Base-by-base conservation (phyloP, 495 filamentous ascomycete species). In the Tuber aestivum region DNA sequence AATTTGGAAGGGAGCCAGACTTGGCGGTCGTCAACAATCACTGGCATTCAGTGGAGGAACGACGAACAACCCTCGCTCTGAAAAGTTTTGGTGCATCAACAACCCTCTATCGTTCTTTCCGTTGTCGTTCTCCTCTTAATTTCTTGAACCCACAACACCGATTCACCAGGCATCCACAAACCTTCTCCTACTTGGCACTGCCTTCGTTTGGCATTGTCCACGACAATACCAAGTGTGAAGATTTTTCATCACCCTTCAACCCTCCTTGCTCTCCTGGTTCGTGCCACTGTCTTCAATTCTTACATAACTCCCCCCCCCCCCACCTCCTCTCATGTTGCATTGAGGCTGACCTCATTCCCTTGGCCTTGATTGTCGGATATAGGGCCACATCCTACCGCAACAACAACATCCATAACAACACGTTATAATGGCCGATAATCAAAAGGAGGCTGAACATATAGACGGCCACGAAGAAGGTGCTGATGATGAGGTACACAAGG, bases 391-490 rank as follows among this genome's bases (percentile, higher is more conserved):
- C 45, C 41, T 79, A 70, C 61, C 41, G 14, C 56, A 65, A 65
- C 56, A 65, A 65, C 56, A 65, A 32, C 56, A 65, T 65, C 27
- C 56, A 65, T 65, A 73, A 71, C 61, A 79, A 79, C 78, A 77
- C 78, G 78, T 79, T 42, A 72, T 75, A 73, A 79, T 79, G 78
- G 78, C 78, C 48, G 78, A 79, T 68, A 76, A 76, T 41, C 77
- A 81, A 70, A 80, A 81, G 41, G 75, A 74, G 69, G 78, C 78
- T 56, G 78, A 80, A 42, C 79, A 81, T 40, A 81, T 81, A 77
- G 79, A 78, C 37, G 48, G 75, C 68, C 79, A 81, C 78, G 79
- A 81, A 78, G 79, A 81, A 41, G 79, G 78, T 77, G 79, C 78
- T 50, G 78, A 81, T 71, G 79, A 81, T 70, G 79, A 81, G 79